Percentiles rank a stretch among this genome's conserved stretches.
phyloP scores from a whole-genome alignment of 371 early-diverging fungal species.

The Mortierella sp. region DNA sequence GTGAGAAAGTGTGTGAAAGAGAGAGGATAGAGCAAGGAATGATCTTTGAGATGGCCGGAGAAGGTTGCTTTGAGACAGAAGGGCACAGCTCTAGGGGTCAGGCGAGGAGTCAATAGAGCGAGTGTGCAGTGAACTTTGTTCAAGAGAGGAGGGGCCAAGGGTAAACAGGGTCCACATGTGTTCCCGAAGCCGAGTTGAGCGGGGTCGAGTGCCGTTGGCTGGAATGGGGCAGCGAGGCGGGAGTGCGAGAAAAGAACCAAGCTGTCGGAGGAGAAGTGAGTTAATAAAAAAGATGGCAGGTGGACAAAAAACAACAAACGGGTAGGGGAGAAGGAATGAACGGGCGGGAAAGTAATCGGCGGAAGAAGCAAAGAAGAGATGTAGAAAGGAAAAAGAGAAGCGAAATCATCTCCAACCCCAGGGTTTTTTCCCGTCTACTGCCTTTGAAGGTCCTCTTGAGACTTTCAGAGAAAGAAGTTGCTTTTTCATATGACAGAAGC shows the following conservation, averaged over 20 bases:
- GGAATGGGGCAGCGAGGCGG: constrained; percentile 5
- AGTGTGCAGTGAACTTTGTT: background rate
- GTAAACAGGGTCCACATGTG: constrained; percentile 13
- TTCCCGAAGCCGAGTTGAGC: constrained; percentile 3
- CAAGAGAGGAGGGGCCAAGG: background rate
- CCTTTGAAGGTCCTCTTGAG: background rate
- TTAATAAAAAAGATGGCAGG: constrained; percentile 1
- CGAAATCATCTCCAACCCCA: background rate
- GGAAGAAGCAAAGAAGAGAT: background rate
- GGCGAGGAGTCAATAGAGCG: background rate
- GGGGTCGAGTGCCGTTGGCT: constrained; percentile 14
- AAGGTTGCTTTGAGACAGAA: background rate
- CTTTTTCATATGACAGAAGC: constrained; percentile 4
- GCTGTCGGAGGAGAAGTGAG: constrained; percentile 2
- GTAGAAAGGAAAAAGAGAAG: background rate
- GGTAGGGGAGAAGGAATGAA: background rate
- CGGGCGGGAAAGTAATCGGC: background rate
- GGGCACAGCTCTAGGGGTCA: background rate
- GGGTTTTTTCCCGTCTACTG: background rate
- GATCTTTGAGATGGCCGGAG: background rate
- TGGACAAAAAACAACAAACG: background rate
- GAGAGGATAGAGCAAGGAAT: background rate
- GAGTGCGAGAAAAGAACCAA: background rate
- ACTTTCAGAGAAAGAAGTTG: background rate
- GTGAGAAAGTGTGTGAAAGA: background rate